These are phyloP conservation scores for Fusarium graminum DNA, from an alignment of 2,329 filamentous ascomycete genomes.

Conservation along the genomic window DNA sequence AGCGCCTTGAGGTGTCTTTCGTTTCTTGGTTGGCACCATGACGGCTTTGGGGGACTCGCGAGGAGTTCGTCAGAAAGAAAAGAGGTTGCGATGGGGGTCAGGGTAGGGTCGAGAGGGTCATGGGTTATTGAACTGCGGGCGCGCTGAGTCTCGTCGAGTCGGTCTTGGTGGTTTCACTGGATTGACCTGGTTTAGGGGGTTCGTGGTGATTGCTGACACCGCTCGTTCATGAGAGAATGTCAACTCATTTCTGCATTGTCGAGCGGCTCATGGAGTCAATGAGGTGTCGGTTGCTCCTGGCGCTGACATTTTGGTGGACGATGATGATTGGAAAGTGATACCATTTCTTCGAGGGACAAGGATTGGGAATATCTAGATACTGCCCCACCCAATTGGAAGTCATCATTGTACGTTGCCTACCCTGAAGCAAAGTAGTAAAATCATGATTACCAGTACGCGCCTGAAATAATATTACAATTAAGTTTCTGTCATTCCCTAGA, in stretches of 20 bases:
- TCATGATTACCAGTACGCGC: too few species aligned
- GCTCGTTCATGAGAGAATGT: background rate
- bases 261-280: rapidly evolving
- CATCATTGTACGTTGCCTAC: background rate
- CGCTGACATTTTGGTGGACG: background rate
- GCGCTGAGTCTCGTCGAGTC: conserved; percentile 1
- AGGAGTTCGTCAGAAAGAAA: background rate
- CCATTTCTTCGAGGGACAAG: background rate
- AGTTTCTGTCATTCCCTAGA: too few species aligned
- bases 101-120: too few species aligned
- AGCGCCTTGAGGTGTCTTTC: background rate
- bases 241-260: background rate
- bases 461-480: too few species aligned
- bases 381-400: background rate
- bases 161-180: background rate
- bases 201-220: background rate
- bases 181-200: background rate
- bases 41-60: background rate
- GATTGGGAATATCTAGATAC: conserved; percentile 1
- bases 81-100: rapidly evolving
- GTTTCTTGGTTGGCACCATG: background rate
- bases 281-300: rapidly evolving
- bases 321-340: background rate
- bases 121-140: background rate
- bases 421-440: background rate